These are phyloP conservation scores for Tulasnella sp. DNA, from an alignment of 768 basidiomycete species.

Conservation along the genomic window DNA sequence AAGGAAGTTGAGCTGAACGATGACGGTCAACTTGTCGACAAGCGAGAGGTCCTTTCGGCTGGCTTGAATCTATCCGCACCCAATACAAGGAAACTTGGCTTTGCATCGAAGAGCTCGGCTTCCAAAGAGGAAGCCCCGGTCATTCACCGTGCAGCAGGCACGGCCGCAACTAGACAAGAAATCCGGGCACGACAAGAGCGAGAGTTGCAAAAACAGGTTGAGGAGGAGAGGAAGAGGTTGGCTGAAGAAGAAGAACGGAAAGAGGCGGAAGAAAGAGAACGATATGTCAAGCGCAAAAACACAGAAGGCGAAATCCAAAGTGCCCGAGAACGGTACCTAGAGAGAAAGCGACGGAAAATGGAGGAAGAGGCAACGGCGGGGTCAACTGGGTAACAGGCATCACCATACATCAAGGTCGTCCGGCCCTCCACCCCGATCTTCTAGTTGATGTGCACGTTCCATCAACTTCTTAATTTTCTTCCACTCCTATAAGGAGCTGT, in stretches of 20 bases:
- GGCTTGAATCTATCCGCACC: constrained; percentile 83
- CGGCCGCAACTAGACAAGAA: constrained; percentile 65
- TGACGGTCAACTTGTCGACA: constrained; percentile 94
- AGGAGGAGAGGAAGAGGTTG: constrained; percentile 53
- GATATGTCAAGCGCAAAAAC: constrained; percentile 62
- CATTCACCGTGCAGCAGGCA: constrained; percentile 67
- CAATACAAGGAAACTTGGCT: constrained; percentile 60
- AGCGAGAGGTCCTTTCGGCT: constrained; percentile 79
- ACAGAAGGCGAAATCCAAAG: constrained; percentile 58
- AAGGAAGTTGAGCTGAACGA: constrained; percentile 89
- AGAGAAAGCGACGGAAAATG: constrained; percentile 65
- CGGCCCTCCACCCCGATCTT: constrained; percentile 23
- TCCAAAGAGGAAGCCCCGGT: constrained; percentile 27
- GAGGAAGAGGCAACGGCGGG: constrained; percentile 29
- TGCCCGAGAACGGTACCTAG: constrained; percentile 61
- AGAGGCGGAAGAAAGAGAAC: constrained; percentile 52
- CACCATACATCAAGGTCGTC: neutral
- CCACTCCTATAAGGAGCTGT: constrained; percentile 37
- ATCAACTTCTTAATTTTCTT: constrained; percentile 57
- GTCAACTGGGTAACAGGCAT: neutral
- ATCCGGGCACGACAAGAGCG: constrained; percentile 71
- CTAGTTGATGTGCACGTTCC: constrained; percentile 56
- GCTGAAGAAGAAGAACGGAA: constrained; percentile 43
- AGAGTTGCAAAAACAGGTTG: constrained; percentile 69
- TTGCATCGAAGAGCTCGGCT: constrained; percentile 27